Conservation (phyloP, 2,329 filamentous ascomycete species). For the Aspergillus pseudoglaucus region DNA sequence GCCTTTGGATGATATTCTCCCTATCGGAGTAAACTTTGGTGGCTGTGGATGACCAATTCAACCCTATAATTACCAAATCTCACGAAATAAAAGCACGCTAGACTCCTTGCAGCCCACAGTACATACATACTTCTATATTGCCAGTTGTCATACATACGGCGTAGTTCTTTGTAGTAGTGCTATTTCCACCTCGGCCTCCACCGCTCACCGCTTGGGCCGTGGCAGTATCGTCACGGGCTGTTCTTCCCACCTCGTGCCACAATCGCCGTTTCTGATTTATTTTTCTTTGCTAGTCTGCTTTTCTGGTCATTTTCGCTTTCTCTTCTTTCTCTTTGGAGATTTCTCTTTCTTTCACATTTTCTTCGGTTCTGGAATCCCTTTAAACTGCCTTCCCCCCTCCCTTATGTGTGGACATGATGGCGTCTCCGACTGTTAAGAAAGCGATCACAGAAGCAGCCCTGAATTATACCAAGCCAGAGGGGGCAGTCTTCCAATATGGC, state of each 20-base stretch:
- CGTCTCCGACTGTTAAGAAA: constrained; percentile 36
- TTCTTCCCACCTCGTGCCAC: constrained; percentile 1
- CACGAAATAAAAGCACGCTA: neutral
- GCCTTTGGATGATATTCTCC: constrained; percentile 1
- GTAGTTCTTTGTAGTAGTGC: neutral
- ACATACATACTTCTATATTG: neutral
- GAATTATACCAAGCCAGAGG: constrained; percentile 45
- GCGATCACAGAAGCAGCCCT: constrained; percentile 43
- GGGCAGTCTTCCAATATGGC: constrained; percentile 52
- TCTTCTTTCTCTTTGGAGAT: constrained; percentile 4
- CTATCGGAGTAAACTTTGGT: neutral
- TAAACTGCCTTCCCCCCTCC: constrained; percentile 10
- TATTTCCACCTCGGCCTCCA: neutral
- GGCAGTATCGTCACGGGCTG: constrained; percentile 7
- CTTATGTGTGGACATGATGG: constrained; percentile 30
- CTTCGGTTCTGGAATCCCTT: constrained; percentile 6
- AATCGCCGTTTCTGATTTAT: neutral
- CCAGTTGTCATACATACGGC: neutral
- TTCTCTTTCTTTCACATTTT: constrained; percentile 1
- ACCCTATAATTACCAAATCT: neutral
- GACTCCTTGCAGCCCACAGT: neutral
- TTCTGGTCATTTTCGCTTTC: constrained; percentile 10
- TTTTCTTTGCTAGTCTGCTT: constrained; percentile 5
- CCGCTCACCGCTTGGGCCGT: constrained; percentile 15
- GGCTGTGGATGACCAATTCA: neutral